Conservation (phyloP, 441 rosid genomes). For the Capsella rubella region DNA sequence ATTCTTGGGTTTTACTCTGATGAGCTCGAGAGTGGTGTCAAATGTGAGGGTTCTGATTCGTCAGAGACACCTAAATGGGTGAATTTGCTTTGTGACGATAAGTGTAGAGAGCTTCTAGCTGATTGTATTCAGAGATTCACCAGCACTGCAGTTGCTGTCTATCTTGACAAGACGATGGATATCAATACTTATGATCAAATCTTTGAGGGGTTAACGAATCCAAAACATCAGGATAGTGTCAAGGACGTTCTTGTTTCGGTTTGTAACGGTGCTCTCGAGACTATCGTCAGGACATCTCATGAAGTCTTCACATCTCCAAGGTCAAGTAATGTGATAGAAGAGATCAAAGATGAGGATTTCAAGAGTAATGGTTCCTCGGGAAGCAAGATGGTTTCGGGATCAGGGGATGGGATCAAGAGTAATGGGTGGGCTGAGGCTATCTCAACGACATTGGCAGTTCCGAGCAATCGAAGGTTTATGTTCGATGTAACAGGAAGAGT, state of each 20-base stretch:
- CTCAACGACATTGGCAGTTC: constrained; percentile 72
- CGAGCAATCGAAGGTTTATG: constrained; percentile 79
- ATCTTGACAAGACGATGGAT: constrained; percentile 83
- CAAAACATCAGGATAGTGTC: constrained; percentile 67
- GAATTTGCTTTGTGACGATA: constrained; percentile 55
- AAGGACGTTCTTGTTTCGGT: constrained; percentile 77
- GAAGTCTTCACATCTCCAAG: constrained; percentile 60
- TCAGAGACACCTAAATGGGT: constrained; percentile 64
- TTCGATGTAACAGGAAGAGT: constrained; percentile 96
- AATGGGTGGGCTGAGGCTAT: constrained; percentile 66
- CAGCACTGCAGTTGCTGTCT: constrained; percentile 74
- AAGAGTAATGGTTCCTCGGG: constrained; percentile 33
- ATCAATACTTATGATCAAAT: constrained; percentile 82
- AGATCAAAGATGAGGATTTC: constrained; percentile 36
- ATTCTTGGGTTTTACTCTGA: constrained; percentile 73
- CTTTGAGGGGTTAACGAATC: constrained; percentile 83
- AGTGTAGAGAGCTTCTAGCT: constrained; percentile 70
- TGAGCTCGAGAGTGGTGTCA: constrained; percentile 20
- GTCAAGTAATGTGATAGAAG: constrained; percentile 40
- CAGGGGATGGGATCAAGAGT: constrained; percentile 42
- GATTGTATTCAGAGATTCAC: constrained; percentile 86
- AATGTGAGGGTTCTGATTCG: constrained; percentile 34
- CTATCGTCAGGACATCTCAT: constrained; percentile 79
- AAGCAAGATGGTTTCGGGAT: constrained; percentile 40
- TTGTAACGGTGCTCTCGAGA: constrained; percentile 77